A percentile compares a stretch with the other conserved stretches of the same genome.
These are phyloP conservation scores for Takashimella tepidaria DNA, from an alignment of 1,284 basidiomycete genomes.

Conservation along the genomic window DNA sequence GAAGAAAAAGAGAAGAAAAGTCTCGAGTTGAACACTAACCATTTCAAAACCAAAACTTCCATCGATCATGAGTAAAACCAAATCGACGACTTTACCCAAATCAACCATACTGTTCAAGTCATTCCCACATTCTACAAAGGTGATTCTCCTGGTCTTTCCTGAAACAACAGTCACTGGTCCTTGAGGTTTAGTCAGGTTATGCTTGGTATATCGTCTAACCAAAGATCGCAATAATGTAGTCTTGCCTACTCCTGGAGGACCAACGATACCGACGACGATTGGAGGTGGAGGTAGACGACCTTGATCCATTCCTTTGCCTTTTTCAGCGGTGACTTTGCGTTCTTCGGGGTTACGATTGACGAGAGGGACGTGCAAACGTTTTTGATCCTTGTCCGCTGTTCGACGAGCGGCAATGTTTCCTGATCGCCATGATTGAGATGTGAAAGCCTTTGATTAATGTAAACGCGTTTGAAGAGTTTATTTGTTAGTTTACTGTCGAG, in stretches of 20 bases:
- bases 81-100: constrained; percentile 91
- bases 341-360: constrained; percentile 91
- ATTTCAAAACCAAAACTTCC: constrained; percentile 98
- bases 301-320: constrained; percentile 46
- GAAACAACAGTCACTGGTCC: constrained; percentile 95
- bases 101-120: constrained; percentile 98
- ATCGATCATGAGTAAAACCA: constrained; percentile 96
- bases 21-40: too few species aligned
- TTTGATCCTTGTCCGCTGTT: constrained; percentile 90
- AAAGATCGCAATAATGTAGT: constrained; percentile 90
- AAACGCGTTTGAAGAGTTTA: background rate
- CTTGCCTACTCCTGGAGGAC: constrained; percentile 96
- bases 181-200: constrained; percentile 81
- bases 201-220: constrained; percentile 89
- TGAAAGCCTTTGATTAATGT: constrained; percentile 61
- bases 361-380: constrained; percentile 89
- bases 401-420: constrained; percentile 85
- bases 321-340: constrained; percentile 46
- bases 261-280: constrained; percentile 92
- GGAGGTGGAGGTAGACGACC: constrained; percentile 67
- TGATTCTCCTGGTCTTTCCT: constrained; percentile 83
- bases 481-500: background rate
- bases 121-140: constrained; percentile 96
- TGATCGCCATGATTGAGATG: constrained; percentile 78
- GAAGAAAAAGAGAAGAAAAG: background rate